Base-by-base conservation (phyloP, 2,329 filamentous ascomycete genomes). In the Laburnicola sp. region DNA sequence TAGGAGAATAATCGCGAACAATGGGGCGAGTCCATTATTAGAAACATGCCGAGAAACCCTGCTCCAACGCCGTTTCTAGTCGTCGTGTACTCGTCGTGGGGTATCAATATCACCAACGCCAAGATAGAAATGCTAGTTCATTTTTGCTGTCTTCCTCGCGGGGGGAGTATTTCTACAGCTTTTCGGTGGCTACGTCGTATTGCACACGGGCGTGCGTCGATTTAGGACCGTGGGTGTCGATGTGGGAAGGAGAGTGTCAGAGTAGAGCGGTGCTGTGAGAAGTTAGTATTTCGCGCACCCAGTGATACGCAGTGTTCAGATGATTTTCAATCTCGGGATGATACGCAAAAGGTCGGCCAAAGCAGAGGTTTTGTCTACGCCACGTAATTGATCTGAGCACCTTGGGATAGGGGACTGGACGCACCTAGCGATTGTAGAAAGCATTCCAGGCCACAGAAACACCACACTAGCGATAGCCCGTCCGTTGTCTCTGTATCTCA, bases 381-480 rank as follows among this genome's bases (percentile, higher is more conserved):
- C n/a, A n/a, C n/a, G n/a, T n/a, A n/a, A 21, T 2, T n/a, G 23
- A 31, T 22, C 16, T 28, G 26, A 11, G 9, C 3, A 37, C 9
- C n/a, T 22, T 23, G 16, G 37, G 16, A 41, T 9, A 39, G 11
- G 16, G 34, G 32, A 21, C 4, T 21, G 25, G 39, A 50, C 56
- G 39, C 55, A 78, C 76, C 76, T 78, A 4, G 74, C 74, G 48
- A 80, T 72, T 0, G 80, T 79, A 11, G 71, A 74, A 1, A 81
- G 50, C 60, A 76, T 75, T 0, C 81, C 82, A 0, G 76, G 69
- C 81, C 82, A 84, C 11, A 79, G 58, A 22, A 83, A 77, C 0
- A 82, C 78, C 3, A 78, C 75, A 34, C 77, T 77, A 1, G 79
- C 78, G 47, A 84, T 63, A 6, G 76, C 78, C 7, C 79, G 69